Conservation (phyloP, 2,329 filamentous ascomycete genomes). For the Diplodia sapinea region DNA sequence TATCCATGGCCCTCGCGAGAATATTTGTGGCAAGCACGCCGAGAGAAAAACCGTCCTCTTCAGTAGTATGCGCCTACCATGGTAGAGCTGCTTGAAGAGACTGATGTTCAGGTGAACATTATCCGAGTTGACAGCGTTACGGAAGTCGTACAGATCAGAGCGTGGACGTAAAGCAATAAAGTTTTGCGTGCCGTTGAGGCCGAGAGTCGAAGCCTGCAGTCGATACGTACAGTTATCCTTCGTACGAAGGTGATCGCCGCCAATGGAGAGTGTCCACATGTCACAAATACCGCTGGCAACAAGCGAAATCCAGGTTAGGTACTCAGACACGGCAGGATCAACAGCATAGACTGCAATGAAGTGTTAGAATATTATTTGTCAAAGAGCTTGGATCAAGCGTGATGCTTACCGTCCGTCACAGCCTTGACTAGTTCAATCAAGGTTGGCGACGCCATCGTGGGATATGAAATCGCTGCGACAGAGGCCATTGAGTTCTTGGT, state of each 20-base stretch:
- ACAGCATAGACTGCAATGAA: background rate
- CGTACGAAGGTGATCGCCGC: slow-evolving; percentile 44
- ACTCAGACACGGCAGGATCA: background rate
- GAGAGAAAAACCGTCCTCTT: background rate
- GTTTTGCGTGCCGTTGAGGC: slow-evolving; percentile 59
- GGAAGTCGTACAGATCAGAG: slow-evolving; percentile 58
- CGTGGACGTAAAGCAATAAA: slow-evolving; percentile 60
- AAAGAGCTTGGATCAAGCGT: slow-evolving; percentile 32
- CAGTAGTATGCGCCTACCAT: slow-evolving; percentile 30
- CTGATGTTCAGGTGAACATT: slow-evolving; percentile 49
- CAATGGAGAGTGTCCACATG: slow-evolving; percentile 60
- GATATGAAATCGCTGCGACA: background rate
- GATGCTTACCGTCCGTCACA: slow-evolving; percentile 39
- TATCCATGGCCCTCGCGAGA: background rate
- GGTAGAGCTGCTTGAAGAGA: slow-evolving; percentile 57
- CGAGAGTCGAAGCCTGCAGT: slow-evolving; percentile 33
- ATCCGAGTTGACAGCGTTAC: too few relatives aligned
- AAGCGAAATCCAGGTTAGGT: slow-evolving; percentile 48
- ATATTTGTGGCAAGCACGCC: background rate
- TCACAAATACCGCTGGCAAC: slow-evolving; percentile 55
- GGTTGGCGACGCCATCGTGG: slow-evolving; percentile 4
- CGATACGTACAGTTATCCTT: slow-evolving; percentile 31
- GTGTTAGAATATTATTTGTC: background rate
- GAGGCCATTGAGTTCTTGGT: background rate
- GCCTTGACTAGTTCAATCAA: slow-evolving; percentile 1